These are phyloP conservation scores for Eragrostis nindensis DNA, from an alignment of 176 grass and related monocot genomes.

Conservation along the genomic window DNA sequence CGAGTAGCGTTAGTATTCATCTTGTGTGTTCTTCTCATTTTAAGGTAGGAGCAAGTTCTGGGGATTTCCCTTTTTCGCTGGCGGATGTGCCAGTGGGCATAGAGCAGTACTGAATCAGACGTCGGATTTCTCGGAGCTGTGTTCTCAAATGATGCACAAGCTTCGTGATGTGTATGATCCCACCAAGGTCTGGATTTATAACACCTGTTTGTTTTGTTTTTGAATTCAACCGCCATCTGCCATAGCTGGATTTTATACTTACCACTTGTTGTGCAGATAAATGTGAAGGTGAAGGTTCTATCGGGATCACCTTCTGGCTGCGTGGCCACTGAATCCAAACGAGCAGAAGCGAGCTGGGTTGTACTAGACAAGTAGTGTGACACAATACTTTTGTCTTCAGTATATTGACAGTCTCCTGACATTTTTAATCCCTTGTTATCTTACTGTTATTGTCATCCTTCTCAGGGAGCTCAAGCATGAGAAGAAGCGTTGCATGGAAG, in stretches of 20 bases:
- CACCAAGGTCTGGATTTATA: conserved; percentile 46
- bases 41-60: conserved; percentile 59
- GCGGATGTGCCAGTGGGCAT: conserved; percentile 74
- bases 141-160: conserved; percentile 71
- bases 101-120: conserved; percentile 65
- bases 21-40: not conserved
- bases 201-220: not conserved
- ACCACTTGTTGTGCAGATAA: conserved; percentile 46
- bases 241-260: not conserved
- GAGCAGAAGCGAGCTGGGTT: conserved; percentile 80
- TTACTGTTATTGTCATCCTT: not conserved
- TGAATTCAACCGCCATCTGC: not conserved
- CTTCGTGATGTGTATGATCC: conserved; percentile 80
- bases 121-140: conserved; percentile 77
- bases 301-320: conserved; percentile 54
- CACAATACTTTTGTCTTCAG: not conserved
- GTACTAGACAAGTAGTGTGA: conserved; percentile 86
- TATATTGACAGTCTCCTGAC: not conserved
- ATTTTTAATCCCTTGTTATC: conserved; percentile 10
- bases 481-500: conserved; percentile 77
- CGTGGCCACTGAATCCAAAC: conserved; percentile 76
- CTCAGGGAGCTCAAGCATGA: conserved; percentile 83
- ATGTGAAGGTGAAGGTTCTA: conserved; percentile 75
- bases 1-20: too few relatives aligned
- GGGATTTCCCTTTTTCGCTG: conserved; percentile 81